Evolutionary conservation across 2,329 filamentous ascomycete species (phyloP).

Genomic region (Didymosphaeria variabile): DNA sequence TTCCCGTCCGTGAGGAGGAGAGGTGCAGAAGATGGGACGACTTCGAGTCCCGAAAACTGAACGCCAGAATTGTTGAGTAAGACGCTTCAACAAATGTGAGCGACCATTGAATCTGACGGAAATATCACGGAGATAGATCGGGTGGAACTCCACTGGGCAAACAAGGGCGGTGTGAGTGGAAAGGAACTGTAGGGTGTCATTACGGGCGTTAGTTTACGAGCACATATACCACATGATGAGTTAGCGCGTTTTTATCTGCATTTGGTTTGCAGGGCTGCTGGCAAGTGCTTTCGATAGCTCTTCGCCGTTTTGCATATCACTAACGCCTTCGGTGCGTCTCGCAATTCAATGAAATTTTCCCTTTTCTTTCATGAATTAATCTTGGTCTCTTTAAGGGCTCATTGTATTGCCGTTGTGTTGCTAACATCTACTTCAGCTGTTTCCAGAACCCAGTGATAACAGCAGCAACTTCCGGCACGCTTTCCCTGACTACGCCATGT

Average conservation of each 20-base stretch:
- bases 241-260: neutral
- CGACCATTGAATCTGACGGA: neutral
- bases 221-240: conserved; percentile 5
- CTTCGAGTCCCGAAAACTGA: neutral
- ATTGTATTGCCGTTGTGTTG: neutral
- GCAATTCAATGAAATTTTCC: neutral
- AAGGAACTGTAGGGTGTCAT: neutral
- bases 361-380: neutral
- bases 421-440: neutral
- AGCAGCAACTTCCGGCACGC: conserved; percentile 47
- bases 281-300: neutral
- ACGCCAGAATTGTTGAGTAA: neutral
- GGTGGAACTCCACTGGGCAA: neutral
- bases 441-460: conserved; percentile 45
- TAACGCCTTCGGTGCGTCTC: too few species aligned
- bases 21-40: conserved; percentile 1
- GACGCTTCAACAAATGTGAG: neutral
- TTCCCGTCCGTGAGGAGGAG: conserved; percentile 32
- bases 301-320: neutral
- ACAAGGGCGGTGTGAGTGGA: neutral
- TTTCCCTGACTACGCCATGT: conserved; percentile 54
- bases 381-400: neutral
- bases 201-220: neutral
- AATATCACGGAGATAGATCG: neutral
- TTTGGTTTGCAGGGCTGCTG: neutral